These are phyloP conservation scores for Talaromyces borbonicus DNA, from an alignment of 495 filamentous ascomycete species.

Conservation along the genomic window DNA sequence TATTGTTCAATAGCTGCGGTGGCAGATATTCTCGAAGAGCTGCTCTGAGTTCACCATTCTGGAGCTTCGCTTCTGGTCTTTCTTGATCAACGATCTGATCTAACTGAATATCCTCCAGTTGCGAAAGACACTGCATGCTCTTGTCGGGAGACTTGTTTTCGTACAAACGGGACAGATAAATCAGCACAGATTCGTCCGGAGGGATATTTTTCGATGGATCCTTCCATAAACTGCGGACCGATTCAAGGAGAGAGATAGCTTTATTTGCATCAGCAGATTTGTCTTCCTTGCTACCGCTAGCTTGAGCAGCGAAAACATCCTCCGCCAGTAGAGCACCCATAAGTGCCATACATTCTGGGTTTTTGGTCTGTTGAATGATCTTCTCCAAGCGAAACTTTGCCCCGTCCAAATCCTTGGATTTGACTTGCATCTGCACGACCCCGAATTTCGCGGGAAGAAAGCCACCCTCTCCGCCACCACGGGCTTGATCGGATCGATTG, in stretches of 20 bases:
- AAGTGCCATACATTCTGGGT: conserved; percentile 81
- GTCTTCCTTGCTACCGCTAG: conserved; percentile 68
- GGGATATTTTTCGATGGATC: conserved; percentile 70
- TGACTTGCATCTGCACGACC: conserved; percentile 72
- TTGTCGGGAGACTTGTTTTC: conserved; percentile 78
- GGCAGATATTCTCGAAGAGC: conserved; percentile 64
- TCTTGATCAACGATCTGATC: conserved; percentile 61
- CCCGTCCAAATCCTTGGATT: conserved; percentile 75
- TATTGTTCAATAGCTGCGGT: conserved; percentile 91
- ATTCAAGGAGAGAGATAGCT: conserved; percentile 71
- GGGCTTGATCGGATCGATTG: conserved; percentile 73
- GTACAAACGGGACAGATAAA: conserved; percentile 86
- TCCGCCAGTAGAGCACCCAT: conserved; percentile 86
- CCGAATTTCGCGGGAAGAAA: conserved; percentile 92
- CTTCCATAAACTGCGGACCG: conserved; percentile 84
- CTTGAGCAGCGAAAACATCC: conserved; percentile 75
- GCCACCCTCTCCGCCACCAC: conserved; percentile 78
- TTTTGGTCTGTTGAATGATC: conserved; percentile 77
- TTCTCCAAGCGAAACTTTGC: conserved; percentile 93
- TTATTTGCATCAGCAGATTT: conserved; percentile 74
- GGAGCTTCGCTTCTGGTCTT: conserved; percentile 54
- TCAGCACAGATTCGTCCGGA: conserved; percentile 77
- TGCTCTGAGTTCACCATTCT: conserved; percentile 46
- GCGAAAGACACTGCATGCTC: conserved; percentile 78
- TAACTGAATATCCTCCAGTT: conserved; percentile 80